phyloP scores from a whole-genome alignment of 306 rosid genomes.

The Abrus pulchellus region DNA sequence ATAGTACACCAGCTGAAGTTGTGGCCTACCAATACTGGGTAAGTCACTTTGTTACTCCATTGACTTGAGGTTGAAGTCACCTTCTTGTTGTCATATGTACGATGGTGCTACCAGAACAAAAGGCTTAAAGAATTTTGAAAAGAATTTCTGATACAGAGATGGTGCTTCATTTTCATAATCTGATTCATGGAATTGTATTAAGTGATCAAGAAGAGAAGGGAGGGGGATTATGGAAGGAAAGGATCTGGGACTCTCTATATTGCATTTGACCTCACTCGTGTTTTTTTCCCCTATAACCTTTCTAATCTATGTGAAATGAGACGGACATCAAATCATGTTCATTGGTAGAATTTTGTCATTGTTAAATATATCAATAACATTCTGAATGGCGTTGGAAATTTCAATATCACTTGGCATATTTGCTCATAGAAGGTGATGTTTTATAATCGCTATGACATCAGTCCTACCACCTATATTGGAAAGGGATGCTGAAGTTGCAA shows the following conservation, averaged over 20 bases:
- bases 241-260: constrained; percentile 27
- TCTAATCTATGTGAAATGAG: constrained; percentile 41
- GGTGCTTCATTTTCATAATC: constrained; percentile 24
- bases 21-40: constrained; percentile 96
- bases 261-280: constrained; percentile 51
- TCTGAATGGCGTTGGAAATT: constrained; percentile 41
- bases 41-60: constrained; percentile 56
- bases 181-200: constrained; percentile 38
- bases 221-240: constrained; percentile 3
- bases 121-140: neutral
- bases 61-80: constrained; percentile 49
- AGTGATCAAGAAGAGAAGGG: constrained; percentile 13
- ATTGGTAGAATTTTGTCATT: constrained; percentile 29
- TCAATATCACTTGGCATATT: constrained; percentile 32
- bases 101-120: constrained; percentile 46
- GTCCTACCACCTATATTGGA: neutral
- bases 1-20: constrained; percentile 94
- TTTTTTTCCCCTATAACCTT: constrained; percentile 37
- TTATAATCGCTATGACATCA: neutral
- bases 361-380: constrained; percentile 19
- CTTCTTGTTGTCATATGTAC: constrained; percentile 30
- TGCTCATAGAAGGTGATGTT: constrained; percentile 18
- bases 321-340: constrained; percentile 33
- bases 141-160: constrained; percentile 35
- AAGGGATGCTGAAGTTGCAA: constrained; percentile 14